These are phyloP conservation scores for Lagenaria siceraria DNA, from an alignment of 306 rosid species.

Conservation along the genomic window DNA sequence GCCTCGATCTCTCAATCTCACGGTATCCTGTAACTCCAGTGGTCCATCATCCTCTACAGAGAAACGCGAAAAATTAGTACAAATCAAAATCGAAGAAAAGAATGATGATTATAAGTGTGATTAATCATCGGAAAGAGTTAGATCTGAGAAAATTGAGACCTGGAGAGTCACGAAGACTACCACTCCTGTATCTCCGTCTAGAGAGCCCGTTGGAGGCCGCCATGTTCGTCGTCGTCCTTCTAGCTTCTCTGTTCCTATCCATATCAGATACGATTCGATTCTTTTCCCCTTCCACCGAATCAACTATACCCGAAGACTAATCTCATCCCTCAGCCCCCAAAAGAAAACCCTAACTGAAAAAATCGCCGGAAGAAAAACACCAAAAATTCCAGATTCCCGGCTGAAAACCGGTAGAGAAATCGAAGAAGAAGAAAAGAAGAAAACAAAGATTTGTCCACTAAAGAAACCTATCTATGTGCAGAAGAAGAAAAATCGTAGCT, in stretches of 20 bases:
- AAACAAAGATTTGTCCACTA: conserved; percentile 14
- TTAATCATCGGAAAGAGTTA: not conserved
- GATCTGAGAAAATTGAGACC: conserved; percentile 67
- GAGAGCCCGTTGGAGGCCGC: conserved; percentile 59
- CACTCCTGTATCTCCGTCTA: conserved; percentile 64
- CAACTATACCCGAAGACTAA: conserved; percentile 17
- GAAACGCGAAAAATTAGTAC: not conserved
- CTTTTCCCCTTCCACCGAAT: conserved; percentile 8
- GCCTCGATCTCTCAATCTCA: conserved; percentile 69
- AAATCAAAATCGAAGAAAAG: conserved; percentile 9
- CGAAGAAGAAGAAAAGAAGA: not conserved
- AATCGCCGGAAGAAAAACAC: conserved; percentile 15
- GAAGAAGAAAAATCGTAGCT: not conserved
- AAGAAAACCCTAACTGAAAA: conserved; percentile 24
- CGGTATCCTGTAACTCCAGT: conserved; percentile 66
- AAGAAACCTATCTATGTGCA: not conserved
- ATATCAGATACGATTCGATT: conserved; percentile 22
- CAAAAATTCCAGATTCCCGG: conserved; percentile 9
- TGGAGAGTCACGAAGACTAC: conserved; percentile 84
- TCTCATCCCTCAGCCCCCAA: conserved; percentile 4
- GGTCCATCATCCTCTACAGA: conserved; percentile 77
- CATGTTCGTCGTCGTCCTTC: conserved; percentile 38
- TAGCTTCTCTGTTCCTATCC: conserved; percentile 82
- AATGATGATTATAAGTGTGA: not conserved
- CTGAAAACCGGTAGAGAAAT: not conserved